Evolutionary conservation across 805 yeast genomes (phyloP), one percentile per base, ranked within the genome.

Genomic region (Candida chauliodis): DNA sequence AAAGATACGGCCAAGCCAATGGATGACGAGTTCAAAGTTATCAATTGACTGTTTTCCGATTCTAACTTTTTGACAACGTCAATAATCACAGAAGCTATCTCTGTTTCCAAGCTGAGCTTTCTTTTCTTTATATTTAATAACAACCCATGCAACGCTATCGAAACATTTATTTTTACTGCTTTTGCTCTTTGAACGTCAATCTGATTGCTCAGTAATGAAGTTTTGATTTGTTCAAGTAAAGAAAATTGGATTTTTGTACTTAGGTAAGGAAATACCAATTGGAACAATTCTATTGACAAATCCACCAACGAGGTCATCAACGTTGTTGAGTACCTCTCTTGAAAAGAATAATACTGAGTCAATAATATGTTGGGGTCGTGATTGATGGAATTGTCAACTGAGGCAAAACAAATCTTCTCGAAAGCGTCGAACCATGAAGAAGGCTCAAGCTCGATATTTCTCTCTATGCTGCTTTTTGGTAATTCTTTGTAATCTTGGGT

Each of bases 221-320:
- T 66, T 46, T 89, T 73, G 44, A 93, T 59, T 38, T 81, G 85
- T 51, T 91, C 97, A 15, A 93, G 59, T n/a, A 93, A 69, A 1
- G 97, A 88, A 41, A 83, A 81, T 52, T 91, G 97, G 37, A 93
- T 84, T 44, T 87, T 85, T 4, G 77, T 61, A 6, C 90, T 78
- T 47, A 91, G 73, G 41, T 71, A 66, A 0, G 95, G 86, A 46
- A 91, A 83, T 1, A 84, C 69, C 7, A 73, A 53, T 4, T 85
- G 78, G 53, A 89, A 86, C 1, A 90, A 68, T 43, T 83, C 88
- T 51, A 91, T 79, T 0, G 96, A 81, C 2, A 75, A 55, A 59
- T 91, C 96, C n/a, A 88, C 73, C 2, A 85, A 54, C 3, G 69
- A 56, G 0, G 70, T 63, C 3, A 56, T 40, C 17, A 69, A 48